Conservation (phyloP, 441 rosid species). For the Codiaeum variegatum region DNA sequence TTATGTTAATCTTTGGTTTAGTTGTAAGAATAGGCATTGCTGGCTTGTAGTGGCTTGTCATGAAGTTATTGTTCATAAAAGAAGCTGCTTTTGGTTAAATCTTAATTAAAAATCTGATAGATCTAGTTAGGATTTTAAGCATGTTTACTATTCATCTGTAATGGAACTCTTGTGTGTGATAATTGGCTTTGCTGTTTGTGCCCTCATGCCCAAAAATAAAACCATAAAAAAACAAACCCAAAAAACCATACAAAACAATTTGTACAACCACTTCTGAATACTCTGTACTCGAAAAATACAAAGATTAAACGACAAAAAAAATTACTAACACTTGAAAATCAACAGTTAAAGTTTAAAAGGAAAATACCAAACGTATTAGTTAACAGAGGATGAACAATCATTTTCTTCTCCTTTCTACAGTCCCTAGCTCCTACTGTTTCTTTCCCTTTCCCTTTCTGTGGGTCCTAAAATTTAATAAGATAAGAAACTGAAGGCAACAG, state of each 20-base stretch:
- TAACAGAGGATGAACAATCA: slow-evolving; percentile 15
- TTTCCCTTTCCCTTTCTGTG: background rate
- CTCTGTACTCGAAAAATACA: background rate
- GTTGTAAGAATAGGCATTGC: background rate
- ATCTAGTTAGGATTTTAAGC: too few relatives aligned
- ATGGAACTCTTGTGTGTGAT: background rate
- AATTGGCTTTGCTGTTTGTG: background rate
- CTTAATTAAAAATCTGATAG: too few relatives aligned
- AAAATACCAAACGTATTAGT: slow-evolving; percentile 5
- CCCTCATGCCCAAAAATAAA: slow-evolving; percentile 7
- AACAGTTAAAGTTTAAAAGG: background rate
- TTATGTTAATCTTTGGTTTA: background rate
- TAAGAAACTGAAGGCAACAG: slow-evolving; percentile 14
- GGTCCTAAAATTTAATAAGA: slow-evolving; percentile 23
- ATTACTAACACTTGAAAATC: background rate
- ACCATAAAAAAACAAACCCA: background rate
- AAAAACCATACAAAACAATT: background rate
- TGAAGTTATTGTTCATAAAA: background rate
- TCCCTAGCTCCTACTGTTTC: background rate
- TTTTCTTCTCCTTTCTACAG: background rate
- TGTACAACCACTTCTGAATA: background rate
- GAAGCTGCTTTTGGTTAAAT: too few relatives aligned
- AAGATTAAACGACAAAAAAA: slow-evolving; percentile 5
- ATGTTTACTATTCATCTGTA: too few relatives aligned
- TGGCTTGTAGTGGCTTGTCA: background rate